Percentiles rank a stretch among this genome's conserved stretches.
phyloP scores from a whole-genome alignment of 2,329 filamentous ascomycete genomes.

The Orbilia brochopaga region DNA sequence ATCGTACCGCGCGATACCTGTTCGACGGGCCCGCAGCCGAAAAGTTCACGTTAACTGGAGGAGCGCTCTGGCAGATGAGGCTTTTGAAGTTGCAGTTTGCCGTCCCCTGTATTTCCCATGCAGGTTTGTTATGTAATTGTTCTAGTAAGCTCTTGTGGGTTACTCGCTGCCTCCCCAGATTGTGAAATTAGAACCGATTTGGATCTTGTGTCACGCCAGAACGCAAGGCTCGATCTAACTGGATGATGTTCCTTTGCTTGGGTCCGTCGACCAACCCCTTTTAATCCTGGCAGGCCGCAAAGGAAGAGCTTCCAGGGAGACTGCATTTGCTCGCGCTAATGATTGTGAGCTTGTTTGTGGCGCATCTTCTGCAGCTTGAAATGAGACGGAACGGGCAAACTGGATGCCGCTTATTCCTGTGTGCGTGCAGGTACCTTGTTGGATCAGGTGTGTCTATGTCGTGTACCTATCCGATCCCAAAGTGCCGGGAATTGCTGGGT shows the following conservation, averaged over 20 bases:
- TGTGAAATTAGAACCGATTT: slow-evolving; percentile 40
- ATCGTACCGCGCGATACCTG: too few species aligned
- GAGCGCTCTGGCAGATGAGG: background rate
- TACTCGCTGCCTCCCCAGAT: slow-evolving; percentile 30
- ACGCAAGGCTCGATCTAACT: slow-evolving; percentile 29
- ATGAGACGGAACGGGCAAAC: slow-evolving; percentile 41
- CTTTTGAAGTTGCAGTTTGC: background rate
- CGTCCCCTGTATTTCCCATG: background rate
- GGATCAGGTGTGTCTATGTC: background rate
- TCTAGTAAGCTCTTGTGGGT: slow-evolving; percentile 20
- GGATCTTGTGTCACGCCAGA: slow-evolving; percentile 48
- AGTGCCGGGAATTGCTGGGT: background rate
- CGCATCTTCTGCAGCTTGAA: slow-evolving; percentile 29
- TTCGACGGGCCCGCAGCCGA: too few species aligned
- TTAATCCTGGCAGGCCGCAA: background rate
- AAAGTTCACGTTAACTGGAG: too few species aligned
- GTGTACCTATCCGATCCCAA: background rate
- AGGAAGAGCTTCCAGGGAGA: background rate
- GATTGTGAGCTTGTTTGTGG: slow-evolving; percentile 23
- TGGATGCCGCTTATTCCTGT: slow-evolving; percentile 1
- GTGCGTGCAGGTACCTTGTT: background rate
- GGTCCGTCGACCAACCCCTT: slow-evolving; percentile 13
- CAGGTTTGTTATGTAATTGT: slow-evolving; percentile 17
- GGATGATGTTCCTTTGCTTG: background rate
- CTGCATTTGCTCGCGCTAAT: background rate